Evolutionary conservation across 1,139 yeast species (phyloP).

Genomic region (Saccharomyces hybrid): DNA sequence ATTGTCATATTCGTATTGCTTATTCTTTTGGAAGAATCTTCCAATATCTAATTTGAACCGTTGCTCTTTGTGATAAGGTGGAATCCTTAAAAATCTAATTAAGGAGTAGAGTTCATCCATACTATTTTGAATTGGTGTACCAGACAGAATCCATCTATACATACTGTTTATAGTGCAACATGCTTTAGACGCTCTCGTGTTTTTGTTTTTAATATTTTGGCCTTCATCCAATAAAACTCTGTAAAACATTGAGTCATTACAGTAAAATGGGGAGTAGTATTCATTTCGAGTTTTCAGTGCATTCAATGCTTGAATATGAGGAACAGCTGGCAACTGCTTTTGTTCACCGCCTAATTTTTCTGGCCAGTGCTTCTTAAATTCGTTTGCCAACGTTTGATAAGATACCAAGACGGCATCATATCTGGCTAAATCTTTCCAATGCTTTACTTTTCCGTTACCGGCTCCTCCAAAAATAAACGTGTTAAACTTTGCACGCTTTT

Average conservation of each 20-base stretch:
- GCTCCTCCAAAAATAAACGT: constrained; percentile 58
- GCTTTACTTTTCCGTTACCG: constrained; percentile 36
- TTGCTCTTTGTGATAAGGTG: constrained; percentile 55
- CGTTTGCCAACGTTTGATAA: constrained; percentile 60
- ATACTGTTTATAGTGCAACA: constrained; percentile 47
- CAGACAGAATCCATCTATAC: constrained; percentile 76
- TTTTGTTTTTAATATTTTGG: constrained; percentile 73
- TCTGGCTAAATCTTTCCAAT: constrained; percentile 41
- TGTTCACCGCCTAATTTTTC: constrained; percentile 11
- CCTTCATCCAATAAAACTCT: constrained; percentile 87
- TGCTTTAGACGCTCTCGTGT: constrained; percentile 60
- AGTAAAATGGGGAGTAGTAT: constrained; percentile 62
- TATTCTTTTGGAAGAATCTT: constrained; percentile 41
- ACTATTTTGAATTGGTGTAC: constrained; percentile 90
- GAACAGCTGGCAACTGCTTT: constrained; percentile 34
- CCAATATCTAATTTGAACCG: constrained; percentile 55
- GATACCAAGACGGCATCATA: constrained; percentile 78
- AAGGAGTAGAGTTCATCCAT: constrained; percentile 76
- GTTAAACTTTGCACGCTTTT: constrained; percentile 39
- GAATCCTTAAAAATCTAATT: constrained; percentile 60
- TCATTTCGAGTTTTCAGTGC: constrained; percentile 28
- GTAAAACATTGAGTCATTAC: constrained; percentile 46
- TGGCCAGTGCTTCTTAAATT: constrained; percentile 54
- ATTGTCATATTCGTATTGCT: constrained; percentile 33
- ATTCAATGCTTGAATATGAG: constrained; percentile 34